phyloP scores from a whole-genome alignment of 2,329 filamentous ascomycete genomes.

The Arthrinium phaeospermum region DNA sequence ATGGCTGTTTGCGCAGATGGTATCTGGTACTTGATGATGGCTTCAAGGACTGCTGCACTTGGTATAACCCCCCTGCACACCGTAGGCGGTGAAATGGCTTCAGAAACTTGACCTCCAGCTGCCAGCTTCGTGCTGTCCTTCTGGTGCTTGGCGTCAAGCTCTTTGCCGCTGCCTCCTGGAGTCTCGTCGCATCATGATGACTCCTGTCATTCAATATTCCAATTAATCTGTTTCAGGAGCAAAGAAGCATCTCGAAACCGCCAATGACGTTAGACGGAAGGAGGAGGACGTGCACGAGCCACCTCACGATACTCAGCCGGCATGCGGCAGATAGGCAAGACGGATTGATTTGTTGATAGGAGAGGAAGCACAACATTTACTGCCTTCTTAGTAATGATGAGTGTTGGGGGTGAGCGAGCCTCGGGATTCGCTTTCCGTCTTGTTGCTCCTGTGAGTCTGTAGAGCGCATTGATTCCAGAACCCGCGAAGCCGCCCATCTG shows the following conservation, averaged over 20 bases:
- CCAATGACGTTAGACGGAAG: neutral
- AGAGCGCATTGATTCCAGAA: neutral
- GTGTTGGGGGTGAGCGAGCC: neutral
- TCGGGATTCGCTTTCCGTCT: neutral
- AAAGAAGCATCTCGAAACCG: constrained; percentile 4
- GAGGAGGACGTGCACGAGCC: neutral
- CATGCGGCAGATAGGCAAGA: neutral
- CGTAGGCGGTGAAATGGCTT: neutral
- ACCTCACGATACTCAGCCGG: neutral
- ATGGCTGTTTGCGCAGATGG: neutral
- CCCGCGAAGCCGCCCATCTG: neutral
- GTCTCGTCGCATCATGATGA: neutral
- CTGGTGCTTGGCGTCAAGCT: neutral
- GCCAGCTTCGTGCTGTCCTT: neutral
- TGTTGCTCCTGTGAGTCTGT: neutral
- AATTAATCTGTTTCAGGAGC: constrained; percentile 2
- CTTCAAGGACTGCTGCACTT: neutral
- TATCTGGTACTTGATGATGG: neutral
- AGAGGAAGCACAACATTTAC: neutral
- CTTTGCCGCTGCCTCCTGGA: neutral
- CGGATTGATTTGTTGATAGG: neutral
- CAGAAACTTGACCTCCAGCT: neutral
- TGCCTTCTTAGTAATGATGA: neutral
- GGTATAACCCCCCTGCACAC: neutral
- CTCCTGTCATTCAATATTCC: neutral